Evolutionary conservation across 108 stramenopile genomes (phyloP).

Genomic region (Skeletonema tropicum): DNA sequence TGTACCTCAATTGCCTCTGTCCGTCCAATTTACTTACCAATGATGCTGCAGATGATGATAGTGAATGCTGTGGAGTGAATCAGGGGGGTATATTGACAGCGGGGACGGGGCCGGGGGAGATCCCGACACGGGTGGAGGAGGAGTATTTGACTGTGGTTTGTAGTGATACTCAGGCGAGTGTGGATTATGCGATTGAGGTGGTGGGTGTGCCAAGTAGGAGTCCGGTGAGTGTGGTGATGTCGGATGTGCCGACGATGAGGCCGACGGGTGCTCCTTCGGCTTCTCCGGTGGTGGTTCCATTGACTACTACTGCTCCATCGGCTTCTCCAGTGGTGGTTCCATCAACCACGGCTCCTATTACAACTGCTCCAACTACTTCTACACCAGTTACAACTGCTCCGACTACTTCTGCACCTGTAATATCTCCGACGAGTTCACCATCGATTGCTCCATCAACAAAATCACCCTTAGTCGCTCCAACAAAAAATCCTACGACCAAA

Average conservation of each 20-base stretch:
- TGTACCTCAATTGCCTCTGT: conserved; percentile 46
- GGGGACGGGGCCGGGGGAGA: conserved; percentile 23
- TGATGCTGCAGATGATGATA: conserved; percentile 6
- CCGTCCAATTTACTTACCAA: not conserved
- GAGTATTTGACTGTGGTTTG: conserved; percentile 34
- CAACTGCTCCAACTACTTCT: not conserved
- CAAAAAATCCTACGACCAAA: not conserved
- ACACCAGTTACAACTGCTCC: conserved; percentile 7
- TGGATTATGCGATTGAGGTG: conserved; percentile 37
- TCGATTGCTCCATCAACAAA: not conserved
- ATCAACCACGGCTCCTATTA: too few relatives aligned
- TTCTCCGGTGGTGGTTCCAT: too few relatives aligned
- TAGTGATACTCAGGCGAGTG: conserved; percentile 32
- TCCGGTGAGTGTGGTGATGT: not conserved
- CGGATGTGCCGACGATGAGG: not conserved
- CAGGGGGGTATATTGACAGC: conserved; percentile 15
- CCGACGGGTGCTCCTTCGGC: too few relatives aligned
- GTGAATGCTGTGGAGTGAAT: not conserved
- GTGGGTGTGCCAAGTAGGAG: not conserved
- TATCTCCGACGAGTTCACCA: conserved; percentile 2
- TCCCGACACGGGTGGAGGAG: conserved; percentile 18
- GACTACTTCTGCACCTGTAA: too few relatives aligned
- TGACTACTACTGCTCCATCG: not conserved
- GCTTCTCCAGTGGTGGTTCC: too few relatives aligned
- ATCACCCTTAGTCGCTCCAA: not conserved